Conservation (phyloP, 2,329 filamentous ascomycete species). For the Penicillium sp. region DNA sequence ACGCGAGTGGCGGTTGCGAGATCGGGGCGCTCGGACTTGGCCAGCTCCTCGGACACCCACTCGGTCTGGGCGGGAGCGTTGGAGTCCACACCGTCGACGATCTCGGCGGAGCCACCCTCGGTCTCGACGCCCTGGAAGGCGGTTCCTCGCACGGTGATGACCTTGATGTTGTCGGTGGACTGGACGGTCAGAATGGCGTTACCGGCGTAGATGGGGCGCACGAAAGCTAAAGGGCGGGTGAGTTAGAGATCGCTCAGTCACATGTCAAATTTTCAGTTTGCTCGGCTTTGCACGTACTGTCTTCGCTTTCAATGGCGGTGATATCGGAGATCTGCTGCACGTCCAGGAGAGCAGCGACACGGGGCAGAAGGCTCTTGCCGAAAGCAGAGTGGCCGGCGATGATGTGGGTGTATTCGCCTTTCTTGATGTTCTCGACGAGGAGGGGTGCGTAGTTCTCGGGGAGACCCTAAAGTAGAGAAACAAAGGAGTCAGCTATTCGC, state of each 20-base stretch:
- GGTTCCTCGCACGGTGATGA: slow-evolving; percentile 91
- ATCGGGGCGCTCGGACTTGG: slow-evolving; percentile 92
- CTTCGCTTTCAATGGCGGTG: slow-evolving; percentile 80
- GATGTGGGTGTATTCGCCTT: slow-evolving; percentile 89
- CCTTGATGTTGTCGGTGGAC: slow-evolving; percentile 79
- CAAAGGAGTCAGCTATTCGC: not conserved
- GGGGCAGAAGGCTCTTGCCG: slow-evolving; percentile 90
- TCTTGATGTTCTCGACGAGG: slow-evolving; percentile 94
- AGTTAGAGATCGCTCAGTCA: slow-evolving; percentile 18
- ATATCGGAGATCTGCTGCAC: slow-evolving; percentile 93
- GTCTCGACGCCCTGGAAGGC: slow-evolving; percentile 77
- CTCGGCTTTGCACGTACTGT: slow-evolving; percentile 57
- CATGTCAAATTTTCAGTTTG: slow-evolving; percentile 13
- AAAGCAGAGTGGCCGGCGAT: slow-evolving; percentile 91
- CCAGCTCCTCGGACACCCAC: slow-evolving; percentile 92
- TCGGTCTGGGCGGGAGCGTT: slow-evolving; percentile 72
- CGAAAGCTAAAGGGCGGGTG: slow-evolving; percentile 64
- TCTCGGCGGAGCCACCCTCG: slow-evolving; percentile 70
- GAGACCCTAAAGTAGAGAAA: slow-evolving; percentile 63
- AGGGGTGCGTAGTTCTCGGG: slow-evolving; percentile 94
- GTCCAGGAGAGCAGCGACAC: slow-evolving; percentile 88
- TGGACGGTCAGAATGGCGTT: slow-evolving; percentile 97
- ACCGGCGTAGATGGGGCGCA: slow-evolving; percentile 94
- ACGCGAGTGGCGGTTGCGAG: slow-evolving; percentile 85
- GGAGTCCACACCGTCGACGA: slow-evolving; percentile 83